These are phyloP conservation scores for Ilyonectria sp. DNA, from an alignment of 2,329 filamentous ascomycete genomes.

Conservation along the genomic window DNA sequence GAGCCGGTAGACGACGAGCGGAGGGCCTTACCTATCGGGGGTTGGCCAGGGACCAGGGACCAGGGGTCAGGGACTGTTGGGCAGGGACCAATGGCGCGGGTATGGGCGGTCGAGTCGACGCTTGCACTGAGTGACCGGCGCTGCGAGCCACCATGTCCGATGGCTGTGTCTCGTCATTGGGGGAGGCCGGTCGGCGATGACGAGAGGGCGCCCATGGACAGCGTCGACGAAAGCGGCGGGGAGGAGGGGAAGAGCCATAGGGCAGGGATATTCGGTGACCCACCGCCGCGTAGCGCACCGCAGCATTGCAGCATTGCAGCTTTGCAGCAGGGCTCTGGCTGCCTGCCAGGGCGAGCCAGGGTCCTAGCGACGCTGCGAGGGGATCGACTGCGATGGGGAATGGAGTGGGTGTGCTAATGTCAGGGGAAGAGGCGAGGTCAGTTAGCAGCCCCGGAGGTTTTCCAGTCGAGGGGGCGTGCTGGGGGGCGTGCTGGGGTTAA, in stretches of 20 bases:
- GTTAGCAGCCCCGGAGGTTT: constrained; percentile 39
- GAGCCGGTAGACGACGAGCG: constrained; percentile 33
- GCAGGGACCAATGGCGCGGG: constrained; percentile 44
- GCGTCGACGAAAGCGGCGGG: constrained; percentile 28
- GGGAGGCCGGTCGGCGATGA: constrained; percentile 41
- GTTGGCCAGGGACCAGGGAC: constrained; percentile 38
- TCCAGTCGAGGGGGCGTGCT: constrained; percentile 20
- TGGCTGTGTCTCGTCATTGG: constrained; percentile 41
- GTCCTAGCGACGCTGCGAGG: constrained; percentile 17
- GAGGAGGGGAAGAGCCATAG: constrained; percentile 37
- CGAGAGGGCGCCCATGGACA: constrained; percentile 43
- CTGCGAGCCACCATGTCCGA: constrained; percentile 39
- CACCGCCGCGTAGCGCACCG: constrained; percentile 37
- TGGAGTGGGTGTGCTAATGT: constrained; percentile 35
- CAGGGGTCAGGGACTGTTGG: constrained; percentile 39
- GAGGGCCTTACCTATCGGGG: constrained; percentile 30
- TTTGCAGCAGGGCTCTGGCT: neutral
- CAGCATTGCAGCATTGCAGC: neutral
- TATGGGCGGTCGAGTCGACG: constrained; percentile 36
- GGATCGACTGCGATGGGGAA: constrained; percentile 25
- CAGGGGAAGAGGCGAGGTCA: constrained; percentile 44
- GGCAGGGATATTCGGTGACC: constrained; percentile 36
- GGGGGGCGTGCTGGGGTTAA: constrained; percentile 15
- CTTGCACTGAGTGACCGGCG: constrained; percentile 37
- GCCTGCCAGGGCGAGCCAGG: constrained; percentile 25